A percentile compares a stretch with the other conserved stretches of the same genome.
Conservation (phyloP, 306 rosid genomes). For the Cucurbita maxima region DNA sequence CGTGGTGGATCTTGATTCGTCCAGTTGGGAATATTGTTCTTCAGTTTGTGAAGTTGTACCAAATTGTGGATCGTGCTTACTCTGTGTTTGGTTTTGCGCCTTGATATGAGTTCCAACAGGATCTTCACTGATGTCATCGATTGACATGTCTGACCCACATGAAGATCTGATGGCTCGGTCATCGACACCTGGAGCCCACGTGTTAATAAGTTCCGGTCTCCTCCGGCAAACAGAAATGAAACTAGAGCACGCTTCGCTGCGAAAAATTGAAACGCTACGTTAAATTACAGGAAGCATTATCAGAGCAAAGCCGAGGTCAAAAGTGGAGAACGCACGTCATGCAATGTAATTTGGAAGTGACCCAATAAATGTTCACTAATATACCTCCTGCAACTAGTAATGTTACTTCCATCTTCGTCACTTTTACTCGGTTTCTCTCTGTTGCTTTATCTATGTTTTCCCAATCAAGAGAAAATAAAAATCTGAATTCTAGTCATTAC, state of each 20-base stretch:
- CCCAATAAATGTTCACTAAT: background rate
- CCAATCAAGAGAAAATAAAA: background rate
- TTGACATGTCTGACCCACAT: slow-evolving; percentile 84
- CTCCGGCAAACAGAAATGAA: slow-evolving; percentile 45
- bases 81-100: slow-evolving; percentile 14
- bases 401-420: background rate
- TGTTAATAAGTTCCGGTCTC: slow-evolving; percentile 50
- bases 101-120: slow-evolving; percentile 11
- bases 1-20: slow-evolving; percentile 27
- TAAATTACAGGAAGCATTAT: background rate
- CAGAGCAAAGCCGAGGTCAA: background rate
- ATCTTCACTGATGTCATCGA: slow-evolving; percentile 62
- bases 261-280: background rate
- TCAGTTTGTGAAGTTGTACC: slow-evolving; percentile 4
- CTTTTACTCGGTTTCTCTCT: too few species aligned
- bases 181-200: slow-evolving; percentile 37
- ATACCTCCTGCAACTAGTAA: background rate
- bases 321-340: background rate
- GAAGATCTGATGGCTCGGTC: slow-evolving; percentile 61
- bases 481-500: background rate
- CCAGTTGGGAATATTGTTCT: background rate
- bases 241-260: slow-evolving; percentile 73
- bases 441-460: too few species aligned
- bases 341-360: background rate
- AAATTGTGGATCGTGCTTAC: slow-evolving; percentile 2